phyloP scores from a whole-genome alignment of 306 rosid genomes.

The Rosa multiflora region DNA sequence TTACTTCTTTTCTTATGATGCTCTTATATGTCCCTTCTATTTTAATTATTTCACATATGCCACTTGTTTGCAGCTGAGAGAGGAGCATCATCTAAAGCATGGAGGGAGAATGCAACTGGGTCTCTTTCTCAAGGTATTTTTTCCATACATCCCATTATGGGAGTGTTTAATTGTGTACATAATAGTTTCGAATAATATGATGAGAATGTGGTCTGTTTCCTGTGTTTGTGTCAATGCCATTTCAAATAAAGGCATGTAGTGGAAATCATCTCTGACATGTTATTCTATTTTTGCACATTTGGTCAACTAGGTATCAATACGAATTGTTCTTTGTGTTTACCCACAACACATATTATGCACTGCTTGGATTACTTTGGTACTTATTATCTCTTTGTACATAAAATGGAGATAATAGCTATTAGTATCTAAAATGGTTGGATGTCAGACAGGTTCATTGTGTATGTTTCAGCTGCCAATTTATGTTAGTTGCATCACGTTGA shows the following conservation, averaged over 20 bases:
- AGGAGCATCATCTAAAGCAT: conserved; percentile 97
- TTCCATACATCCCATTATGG: conserved; percentile 6
- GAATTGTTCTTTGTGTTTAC: not conserved
- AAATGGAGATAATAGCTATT: not conserved
- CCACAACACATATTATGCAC: not conserved
- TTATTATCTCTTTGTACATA: not conserved
- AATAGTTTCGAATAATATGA: not conserved
- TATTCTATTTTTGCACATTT: not conserved
- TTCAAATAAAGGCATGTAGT: conserved; percentile 4
- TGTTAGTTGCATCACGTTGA: not conserved
- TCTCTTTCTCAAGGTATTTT: conserved; percentile 85
- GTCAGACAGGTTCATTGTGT: not conserved
- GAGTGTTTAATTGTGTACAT: not conserved
- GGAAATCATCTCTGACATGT: not conserved
- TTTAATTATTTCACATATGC: conserved; percentile 23
- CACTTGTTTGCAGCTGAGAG: conserved; percentile 64
- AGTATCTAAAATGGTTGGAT: not conserved
- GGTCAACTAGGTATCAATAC: not conserved
- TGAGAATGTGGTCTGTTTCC: not conserved
- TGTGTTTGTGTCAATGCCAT: not conserved
- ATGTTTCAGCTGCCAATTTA: not conserved
- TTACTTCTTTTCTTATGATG: conserved; percentile 1
- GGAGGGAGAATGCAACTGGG: conserved; percentile 99
- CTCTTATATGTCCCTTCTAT: not conserved
- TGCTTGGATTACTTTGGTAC: not conserved